Evolutionary conservation across 768 basidiomycete genomes (phyloP).

Genomic region (Leccinum obscurum): DNA sequence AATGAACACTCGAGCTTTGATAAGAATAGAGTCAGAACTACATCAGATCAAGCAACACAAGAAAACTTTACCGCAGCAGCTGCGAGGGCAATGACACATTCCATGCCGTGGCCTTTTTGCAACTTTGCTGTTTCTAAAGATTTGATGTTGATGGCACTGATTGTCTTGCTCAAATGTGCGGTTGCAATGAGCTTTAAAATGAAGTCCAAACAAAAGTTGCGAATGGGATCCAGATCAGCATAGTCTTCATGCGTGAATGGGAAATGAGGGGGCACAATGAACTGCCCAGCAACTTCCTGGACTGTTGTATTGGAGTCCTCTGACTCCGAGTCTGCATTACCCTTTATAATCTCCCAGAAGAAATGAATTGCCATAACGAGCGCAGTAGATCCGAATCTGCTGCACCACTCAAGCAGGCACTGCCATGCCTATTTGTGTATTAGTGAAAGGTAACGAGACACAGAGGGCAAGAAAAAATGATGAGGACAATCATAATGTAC

Average conservation of each 20-base stretch:
- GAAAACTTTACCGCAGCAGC: neutral
- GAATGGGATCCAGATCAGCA: neutral
- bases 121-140: neutral
- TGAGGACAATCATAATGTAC: neutral
- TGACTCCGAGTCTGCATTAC: neutral
- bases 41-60: neutral
- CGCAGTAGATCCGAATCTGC: neutral
- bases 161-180: slow-evolving; percentile 3
- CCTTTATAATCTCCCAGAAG: slow-evolving; percentile 2
- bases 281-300: neutral
- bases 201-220: slow-evolving; percentile 2
- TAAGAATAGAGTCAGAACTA: neutral
- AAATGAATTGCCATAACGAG: slow-evolving; percentile 2
- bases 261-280: neutral
- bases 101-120: neutral
- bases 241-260: slow-evolving; percentile 3
- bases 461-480: neutral
- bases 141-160: neutral
- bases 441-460: neutral
- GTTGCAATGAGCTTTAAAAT: neutral
- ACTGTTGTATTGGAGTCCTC: neutral
- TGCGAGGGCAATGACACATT: neutral
- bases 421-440: slow-evolving; percentile 3
- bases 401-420: slow-evolving; percentile 4
- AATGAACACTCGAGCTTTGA: slow-evolving; percentile 2